Percentiles rank a stretch among this genome's conserved stretches.
Conservation (phyloP, 2,329 filamentous ascomycete genomes). For the Erysiphe pisi region DNA sequence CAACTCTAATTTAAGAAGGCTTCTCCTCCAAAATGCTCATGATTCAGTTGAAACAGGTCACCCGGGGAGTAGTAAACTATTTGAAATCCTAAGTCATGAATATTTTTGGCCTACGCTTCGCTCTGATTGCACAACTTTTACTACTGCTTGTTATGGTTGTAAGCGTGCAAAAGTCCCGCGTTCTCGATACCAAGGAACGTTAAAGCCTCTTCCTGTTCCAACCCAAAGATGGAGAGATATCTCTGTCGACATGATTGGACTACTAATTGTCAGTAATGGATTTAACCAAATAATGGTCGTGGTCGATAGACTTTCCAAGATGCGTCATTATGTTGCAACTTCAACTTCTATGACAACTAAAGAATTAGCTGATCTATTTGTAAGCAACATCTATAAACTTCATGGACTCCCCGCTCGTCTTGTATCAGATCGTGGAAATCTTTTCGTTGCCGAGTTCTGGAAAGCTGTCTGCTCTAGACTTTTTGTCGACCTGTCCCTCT, state of each 20-base stretch:
- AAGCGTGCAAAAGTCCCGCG: too few relatives aligned
- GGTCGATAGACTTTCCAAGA: conserved; percentile 15
- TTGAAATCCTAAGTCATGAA: too few relatives aligned
- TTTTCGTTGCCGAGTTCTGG: background rate
- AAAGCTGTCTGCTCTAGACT: conserved; percentile 13
- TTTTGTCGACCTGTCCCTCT: conserved; percentile 23
- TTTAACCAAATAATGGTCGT: background rate
- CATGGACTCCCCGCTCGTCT: background rate
- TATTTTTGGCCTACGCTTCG: too few relatives aligned
- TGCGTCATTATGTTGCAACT: background rate
- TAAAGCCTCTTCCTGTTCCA: too few relatives aligned
- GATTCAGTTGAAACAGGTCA: conserved; percentile 13
- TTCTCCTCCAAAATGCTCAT: conserved; percentile 1
- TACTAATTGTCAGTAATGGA: too few relatives aligned
- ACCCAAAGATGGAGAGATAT: too few relatives aligned
- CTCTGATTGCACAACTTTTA: too few relatives aligned
- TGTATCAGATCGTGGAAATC: conserved; percentile 1
- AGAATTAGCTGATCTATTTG: background rate
- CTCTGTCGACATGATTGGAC: background rate
- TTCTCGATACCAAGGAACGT: background rate
- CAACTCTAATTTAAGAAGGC: conserved; percentile 13
- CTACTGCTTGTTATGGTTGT: too few relatives aligned
- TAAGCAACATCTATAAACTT: background rate
- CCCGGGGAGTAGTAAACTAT: too few relatives aligned
- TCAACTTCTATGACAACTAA: background rate